Evolutionary conservation across 768 basidiomycete genomes (phyloP).

Genomic region (Suillus cothurnatus): DNA sequence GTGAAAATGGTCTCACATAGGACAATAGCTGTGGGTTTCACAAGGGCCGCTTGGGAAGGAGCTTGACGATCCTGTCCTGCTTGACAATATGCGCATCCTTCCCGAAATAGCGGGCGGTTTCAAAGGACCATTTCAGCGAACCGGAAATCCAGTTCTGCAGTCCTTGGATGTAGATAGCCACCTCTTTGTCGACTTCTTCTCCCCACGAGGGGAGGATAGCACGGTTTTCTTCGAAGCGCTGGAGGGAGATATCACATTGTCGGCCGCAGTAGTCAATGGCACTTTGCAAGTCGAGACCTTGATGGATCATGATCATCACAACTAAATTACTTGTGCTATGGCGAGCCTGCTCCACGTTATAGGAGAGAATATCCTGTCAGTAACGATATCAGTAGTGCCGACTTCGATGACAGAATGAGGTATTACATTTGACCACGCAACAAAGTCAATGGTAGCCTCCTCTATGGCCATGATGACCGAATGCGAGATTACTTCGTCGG

Average conservation of each 20-base stretch:
- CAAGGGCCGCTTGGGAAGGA: conserved; percentile 44
- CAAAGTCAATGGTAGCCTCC: conserved; percentile 51
- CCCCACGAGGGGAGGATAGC: conserved; percentile 48
- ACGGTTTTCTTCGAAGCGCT: conserved; percentile 41
- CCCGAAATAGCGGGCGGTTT: conserved; percentile 61
- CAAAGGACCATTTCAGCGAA: conserved; percentile 68
- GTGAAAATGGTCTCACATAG: not conserved
- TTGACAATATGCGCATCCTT: conserved; percentile 37
- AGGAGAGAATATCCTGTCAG: conserved; percentile 70
- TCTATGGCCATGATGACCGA: conserved; percentile 48
- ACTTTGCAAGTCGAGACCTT: conserved; percentile 56
- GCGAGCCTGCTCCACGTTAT: conserved; percentile 72
- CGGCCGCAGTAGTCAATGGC: conserved; percentile 68
- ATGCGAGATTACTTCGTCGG: conserved; percentile 54
- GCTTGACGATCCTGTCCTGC: conserved; percentile 50
- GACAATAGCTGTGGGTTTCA: conserved; percentile 16
- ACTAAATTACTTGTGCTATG: conserved; percentile 75
- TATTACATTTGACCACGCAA: conserved; percentile 50
- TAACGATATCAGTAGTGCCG: conserved; percentile 2
- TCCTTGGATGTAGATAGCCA: conserved; percentile 57
- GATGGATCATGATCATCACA: conserved; percentile 62
- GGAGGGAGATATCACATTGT: conserved; percentile 57
- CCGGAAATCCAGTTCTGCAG: conserved; percentile 73
- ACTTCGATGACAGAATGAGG: conserved; percentile 9
- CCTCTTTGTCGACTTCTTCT: conserved; percentile 57